phyloP scores from a whole-genome alignment of 768 basidiomycete species.

The Clitopilus hobsonii region DNA sequence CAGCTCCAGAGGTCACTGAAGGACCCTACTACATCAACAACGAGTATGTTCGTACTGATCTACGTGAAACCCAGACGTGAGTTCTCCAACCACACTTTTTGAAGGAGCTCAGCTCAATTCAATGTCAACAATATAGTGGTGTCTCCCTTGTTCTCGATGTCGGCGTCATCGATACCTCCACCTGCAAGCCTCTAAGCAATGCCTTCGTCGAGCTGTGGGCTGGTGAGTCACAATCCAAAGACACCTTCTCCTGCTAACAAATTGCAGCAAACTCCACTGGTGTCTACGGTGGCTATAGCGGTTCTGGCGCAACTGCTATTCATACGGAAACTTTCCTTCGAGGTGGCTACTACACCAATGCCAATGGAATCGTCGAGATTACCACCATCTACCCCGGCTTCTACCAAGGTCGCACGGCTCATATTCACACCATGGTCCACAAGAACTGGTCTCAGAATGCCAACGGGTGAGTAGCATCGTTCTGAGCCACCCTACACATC shows the following conservation, averaged over 20 bases:
- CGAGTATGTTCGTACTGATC: constrained; percentile 19
- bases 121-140: constrained; percentile 18
- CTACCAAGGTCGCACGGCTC: constrained; percentile 26
- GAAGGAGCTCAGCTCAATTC: background rate
- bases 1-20: constrained; percentile 8
- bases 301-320: background rate
- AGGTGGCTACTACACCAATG: background rate
- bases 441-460: constrained; percentile 7
- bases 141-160: constrained; percentile 21
- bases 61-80: constrained; percentile 20
- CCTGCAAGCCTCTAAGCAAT: constrained; percentile 1
- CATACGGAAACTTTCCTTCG: background rate
- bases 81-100: background rate
- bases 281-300: background rate
- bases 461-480: constrained; percentile 10
- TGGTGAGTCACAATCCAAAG: background rate
- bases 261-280: background rate
- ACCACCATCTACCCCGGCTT: constrained; percentile 26
- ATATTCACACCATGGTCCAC: constrained; percentile 30
- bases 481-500: constrained; percentile 18
- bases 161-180: background rate
- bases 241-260: background rate
- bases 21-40: constrained; percentile 21
- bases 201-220: constrained; percentile 1
- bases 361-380: constrained; percentile 24